phyloP scores from a whole-genome alignment of 305 asterid species.

The Fraxinus paxiana region DNA sequence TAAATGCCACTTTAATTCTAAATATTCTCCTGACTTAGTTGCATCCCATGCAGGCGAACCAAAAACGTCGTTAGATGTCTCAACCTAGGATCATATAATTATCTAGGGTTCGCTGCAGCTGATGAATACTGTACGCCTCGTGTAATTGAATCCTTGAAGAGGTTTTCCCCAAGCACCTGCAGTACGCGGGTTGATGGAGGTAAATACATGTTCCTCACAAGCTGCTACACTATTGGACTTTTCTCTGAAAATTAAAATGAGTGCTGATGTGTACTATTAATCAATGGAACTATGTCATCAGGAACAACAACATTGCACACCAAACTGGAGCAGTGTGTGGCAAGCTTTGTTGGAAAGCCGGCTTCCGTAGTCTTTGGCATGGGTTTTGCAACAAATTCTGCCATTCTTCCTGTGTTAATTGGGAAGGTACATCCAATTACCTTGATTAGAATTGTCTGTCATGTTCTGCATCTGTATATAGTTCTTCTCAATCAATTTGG shows the following conservation, averaged over 20 bases:
- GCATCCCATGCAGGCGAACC: constrained; percentile 63
- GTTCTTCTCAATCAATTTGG: background rate
- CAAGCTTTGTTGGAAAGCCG: constrained; percentile 25
- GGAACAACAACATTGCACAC: constrained; percentile 77
- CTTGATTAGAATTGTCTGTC: background rate
- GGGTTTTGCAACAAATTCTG: constrained; percentile 26
- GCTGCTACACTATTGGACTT: background rate
- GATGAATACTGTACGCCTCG: constrained; percentile 98
- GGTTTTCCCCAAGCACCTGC: constrained; percentile 81
- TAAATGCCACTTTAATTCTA: background rate
- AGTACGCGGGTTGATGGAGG: constrained; percentile 98
- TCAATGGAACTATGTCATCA: constrained; percentile 19
- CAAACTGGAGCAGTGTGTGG: constrained; percentile 83
- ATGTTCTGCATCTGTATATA: background rate
- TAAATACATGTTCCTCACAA: constrained; percentile 31
- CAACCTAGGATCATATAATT: constrained; percentile 94
- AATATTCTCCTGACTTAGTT: background rate
- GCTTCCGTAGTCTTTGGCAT: background rate
- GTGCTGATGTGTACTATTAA: background rate
- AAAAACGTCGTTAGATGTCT: constrained; percentile 63
- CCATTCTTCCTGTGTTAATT: constrained; percentile 82
- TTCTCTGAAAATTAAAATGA: constrained; percentile 6
- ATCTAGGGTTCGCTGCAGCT: constrained; percentile 96
- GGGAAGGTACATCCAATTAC: constrained; percentile 57
- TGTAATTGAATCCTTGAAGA: constrained; percentile 81